These are phyloP conservation scores for Sporobolomyces pararoseus DNA, from an alignment of 768 basidiomycete species.

Conservation along the genomic window DNA sequence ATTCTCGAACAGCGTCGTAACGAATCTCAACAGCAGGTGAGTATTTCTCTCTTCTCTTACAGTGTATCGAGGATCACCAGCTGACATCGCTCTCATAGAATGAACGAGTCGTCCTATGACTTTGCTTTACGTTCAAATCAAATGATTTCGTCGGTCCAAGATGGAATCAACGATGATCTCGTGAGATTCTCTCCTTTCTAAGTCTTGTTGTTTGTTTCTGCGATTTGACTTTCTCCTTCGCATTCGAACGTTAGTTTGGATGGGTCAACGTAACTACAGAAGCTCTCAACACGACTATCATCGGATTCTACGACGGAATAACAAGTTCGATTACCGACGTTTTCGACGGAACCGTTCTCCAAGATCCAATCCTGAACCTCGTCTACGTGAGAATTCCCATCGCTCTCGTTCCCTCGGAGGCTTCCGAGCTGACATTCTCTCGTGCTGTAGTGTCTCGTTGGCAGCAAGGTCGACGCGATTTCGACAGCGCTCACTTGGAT, in stretches of 20 bases:
- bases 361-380: constrained; percentile 77
- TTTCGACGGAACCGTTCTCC: constrained; percentile 80
- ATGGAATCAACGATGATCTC: constrained; percentile 63
- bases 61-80: neutral
- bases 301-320: constrained; percentile 78
- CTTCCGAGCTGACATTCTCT: neutral
- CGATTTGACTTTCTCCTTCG: no score
- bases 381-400: constrained; percentile 53
- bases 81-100: constrained; percentile 52
- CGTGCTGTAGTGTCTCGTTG: constrained; percentile 65
- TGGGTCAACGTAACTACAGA: constrained; percentile 91
- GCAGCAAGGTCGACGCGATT: constrained; percentile 80
- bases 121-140: constrained; percentile 76
- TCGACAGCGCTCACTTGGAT: constrained; percentile 87
- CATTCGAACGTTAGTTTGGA: no score
- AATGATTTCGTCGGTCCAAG: constrained; percentile 67
- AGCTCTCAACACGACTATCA: constrained; percentile 79
- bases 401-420: neutral
- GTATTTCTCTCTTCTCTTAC: neutral
- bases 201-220: no score
- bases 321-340: constrained; percentile 51
- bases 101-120: constrained; percentile 70
- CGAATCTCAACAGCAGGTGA: constrained; percentile 61
- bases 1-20: constrained; percentile 68
- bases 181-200: constrained; percentile 25